These are phyloP conservation scores for Sideroxylon spinosum DNA, from an alignment of 179 eudicot genomes.

Conservation along the genomic window DNA sequence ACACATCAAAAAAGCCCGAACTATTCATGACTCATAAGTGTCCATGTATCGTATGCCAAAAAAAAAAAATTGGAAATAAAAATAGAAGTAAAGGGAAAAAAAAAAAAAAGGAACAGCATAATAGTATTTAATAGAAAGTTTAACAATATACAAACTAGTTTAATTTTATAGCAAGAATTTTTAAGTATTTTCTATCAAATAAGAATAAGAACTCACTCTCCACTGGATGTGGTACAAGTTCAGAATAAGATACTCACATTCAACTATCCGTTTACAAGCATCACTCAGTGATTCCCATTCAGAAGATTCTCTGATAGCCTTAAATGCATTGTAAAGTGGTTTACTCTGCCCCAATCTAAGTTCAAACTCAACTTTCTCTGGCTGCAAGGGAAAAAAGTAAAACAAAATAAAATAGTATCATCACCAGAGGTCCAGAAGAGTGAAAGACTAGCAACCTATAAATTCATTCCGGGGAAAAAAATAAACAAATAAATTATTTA, in stretches of 20 bases:
- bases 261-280: constrained; percentile 88
- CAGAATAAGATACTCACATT: constrained; percentile 48
- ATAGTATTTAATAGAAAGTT: neutral
- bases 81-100: neutral
- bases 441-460: neutral
- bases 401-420: constrained; percentile 13
- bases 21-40: no score
- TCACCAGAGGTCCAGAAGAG: neutral
- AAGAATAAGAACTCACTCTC: neutral
- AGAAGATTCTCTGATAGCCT: constrained; percentile 70
- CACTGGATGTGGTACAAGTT: neutral
- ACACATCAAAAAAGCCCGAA: constrained; percentile 5
- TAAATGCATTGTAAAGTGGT: constrained; percentile 86
- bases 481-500: no score
- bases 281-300: constrained; percentile 71
- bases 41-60: neutral
- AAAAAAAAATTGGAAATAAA: neutral
- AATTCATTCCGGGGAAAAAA: neutral
- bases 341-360: constrained; percentile 93
- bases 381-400: constrained; percentile 43
- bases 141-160: no score
- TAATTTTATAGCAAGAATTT: neutral
- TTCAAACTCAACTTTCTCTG: constrained; percentile 91
- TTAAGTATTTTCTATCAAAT: neutral
- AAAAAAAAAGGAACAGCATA: neutral